Evolutionary conservation across 805 yeast genomes (phyloP), one percentile per base, ranked within the genome.

Genomic region (Pichia cabralensis): DNA sequence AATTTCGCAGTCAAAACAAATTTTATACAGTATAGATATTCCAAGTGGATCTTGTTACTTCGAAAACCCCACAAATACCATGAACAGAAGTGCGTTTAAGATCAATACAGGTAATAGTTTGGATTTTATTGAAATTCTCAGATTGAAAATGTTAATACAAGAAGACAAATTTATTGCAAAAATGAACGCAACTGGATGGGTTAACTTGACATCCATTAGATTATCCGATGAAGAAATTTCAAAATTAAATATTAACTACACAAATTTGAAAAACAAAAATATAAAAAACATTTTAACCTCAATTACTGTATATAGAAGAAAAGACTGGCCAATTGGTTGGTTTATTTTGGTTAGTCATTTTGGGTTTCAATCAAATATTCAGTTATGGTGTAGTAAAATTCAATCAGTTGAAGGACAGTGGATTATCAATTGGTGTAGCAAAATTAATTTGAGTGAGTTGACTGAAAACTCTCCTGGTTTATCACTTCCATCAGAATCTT

Each of bases 161-260:
- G 61, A 62, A 36, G 59, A 63, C 28, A 80, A 76, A 38, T 59
- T 77, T 20, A 57, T 70, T 10, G 66, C 72, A 8, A 64, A 76
- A 40, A 66, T 83, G 35, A 61, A 64, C 24, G 78, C 83, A 0
- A 69, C 77, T 0, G 82, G 78, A 20, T 82, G 92, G 92, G 65
- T 72, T 6, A 60, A 64, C n/a, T 71, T 71, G 43, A 72, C 69
- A 26, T 65, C 71, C 26, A 64, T 80, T 30, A 62, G 57, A 22
- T 47, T 81, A 20, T 58, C 64, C 3, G 62, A 64, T 3, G 62
- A 60, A 6, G 86, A 77, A 48, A 49, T 65, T 15, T 6, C 36
- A 8, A 65, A 65, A 35, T 46, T 73, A 23, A 55, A 59, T 37
- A 56, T 62, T 21, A 53, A 56, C 40, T 44, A 56, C 22, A 46